Evolutionary conservation across 2,329 filamentous ascomycete species (phyloP).

Genomic region (Fusarium dlaminii): DNA sequence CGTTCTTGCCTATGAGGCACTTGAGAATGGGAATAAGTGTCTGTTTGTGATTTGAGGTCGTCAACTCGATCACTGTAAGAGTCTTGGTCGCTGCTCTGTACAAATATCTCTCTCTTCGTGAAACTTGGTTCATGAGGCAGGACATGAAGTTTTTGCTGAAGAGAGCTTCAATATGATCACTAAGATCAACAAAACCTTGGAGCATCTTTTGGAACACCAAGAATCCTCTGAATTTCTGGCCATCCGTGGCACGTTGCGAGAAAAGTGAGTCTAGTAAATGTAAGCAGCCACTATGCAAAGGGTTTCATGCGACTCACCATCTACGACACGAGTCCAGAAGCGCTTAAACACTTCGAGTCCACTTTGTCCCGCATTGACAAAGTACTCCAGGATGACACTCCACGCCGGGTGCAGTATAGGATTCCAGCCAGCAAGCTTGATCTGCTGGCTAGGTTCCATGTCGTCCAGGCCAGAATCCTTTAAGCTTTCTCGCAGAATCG

Average conservation of each 20-base stretch:
- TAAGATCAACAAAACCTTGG: slow-evolving; percentile 58
- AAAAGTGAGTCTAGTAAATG: slow-evolving; percentile 77
- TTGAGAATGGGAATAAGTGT: slow-evolving; percentile 70
- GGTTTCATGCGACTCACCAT: slow-evolving; percentile 69
- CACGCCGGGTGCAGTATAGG: slow-evolving; percentile 88
- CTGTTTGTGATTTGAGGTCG: slow-evolving; percentile 64
- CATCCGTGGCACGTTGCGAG: slow-evolving; percentile 80
- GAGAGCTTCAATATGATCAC: slow-evolving; percentile 62
- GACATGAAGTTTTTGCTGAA: slow-evolving; percentile 87
- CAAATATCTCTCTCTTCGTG: slow-evolving; percentile 77
- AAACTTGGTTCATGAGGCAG: slow-evolving; percentile 84
- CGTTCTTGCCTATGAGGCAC: slow-evolving; percentile 74
- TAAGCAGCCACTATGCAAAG: slow-evolving; percentile 32
- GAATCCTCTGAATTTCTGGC: slow-evolving; percentile 92
- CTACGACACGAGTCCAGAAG: slow-evolving; percentile 88
- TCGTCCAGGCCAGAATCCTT: slow-evolving; percentile 56
- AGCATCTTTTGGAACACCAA: slow-evolving; percentile 84
- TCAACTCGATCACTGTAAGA: slow-evolving; percentile 74
- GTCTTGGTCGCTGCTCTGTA: slow-evolving; percentile 82
- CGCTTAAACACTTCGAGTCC: slow-evolving; percentile 68
- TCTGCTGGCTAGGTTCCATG: slow-evolving; percentile 45
- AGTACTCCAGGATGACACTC: slow-evolving; percentile 76
- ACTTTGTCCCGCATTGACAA: slow-evolving; percentile 50
- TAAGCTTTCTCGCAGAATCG: slow-evolving; percentile 81
- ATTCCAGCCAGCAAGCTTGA: slow-evolving; percentile 78